Evolutionary conservation across 148 eudicot species (phyloP).

Genomic region (Mesembryanthemum crystallinum): DNA sequence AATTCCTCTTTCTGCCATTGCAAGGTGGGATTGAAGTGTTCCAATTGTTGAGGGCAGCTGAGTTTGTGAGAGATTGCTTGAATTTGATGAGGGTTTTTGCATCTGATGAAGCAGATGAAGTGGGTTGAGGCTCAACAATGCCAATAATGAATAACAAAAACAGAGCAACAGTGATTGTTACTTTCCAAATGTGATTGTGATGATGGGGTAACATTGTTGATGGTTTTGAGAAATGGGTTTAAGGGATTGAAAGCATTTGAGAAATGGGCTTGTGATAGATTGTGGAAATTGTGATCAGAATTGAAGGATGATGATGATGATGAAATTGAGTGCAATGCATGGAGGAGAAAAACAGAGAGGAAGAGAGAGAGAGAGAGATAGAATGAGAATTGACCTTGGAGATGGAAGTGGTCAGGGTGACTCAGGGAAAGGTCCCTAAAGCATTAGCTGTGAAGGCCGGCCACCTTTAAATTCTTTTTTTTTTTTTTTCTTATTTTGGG

Average conservation of each 20-base stretch:
- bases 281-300: neutral
- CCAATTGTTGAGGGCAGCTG: conserved; percentile 45
- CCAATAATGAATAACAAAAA: neutral
- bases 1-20: conserved; percentile 22
- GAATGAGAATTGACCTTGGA: conserved; percentile 26
- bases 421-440: neutral
- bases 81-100: conserved; percentile 45
- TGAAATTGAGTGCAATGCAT: neutral
- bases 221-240: conserved; percentile 6
- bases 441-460: conserved; percentile 30
- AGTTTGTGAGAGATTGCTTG: conserved; percentile 42
- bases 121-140: conserved; percentile 1
- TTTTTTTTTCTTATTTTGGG: conserved; percentile 1
- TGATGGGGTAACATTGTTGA: conserved; percentile 22
- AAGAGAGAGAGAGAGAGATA: neutral
- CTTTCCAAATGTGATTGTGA: neutral
- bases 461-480: conserved; percentile 15
- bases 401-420: conserved; percentile 18
- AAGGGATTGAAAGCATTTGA: conserved; percentile 23
- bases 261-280: conserved; percentile 1
- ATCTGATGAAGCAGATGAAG: conserved; percentile 14
- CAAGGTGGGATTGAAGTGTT: conserved; percentile 34
- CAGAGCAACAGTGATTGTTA: conserved; percentile 6
- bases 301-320: neutral
- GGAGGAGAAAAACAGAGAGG: neutral